Evolutionary conservation across 169 alveolate species (phyloP), one percentile per base, ranked within the genome.

Genomic region (Babesia sp.): DNA sequence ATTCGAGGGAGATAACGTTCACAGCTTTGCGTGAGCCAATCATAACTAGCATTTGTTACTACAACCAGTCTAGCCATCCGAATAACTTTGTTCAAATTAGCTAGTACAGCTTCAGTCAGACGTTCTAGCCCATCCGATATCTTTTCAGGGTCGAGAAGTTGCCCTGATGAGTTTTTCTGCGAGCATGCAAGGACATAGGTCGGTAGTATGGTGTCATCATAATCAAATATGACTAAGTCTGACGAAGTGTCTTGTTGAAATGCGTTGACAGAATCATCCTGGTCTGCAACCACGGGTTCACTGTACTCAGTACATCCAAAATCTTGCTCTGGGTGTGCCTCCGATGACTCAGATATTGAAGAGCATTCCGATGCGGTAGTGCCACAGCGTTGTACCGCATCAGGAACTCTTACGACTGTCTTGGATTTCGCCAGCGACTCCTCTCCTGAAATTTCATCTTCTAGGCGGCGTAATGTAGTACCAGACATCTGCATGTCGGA

Each of bases 31-130:
- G 53, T 60, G 48, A 92, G 81, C 96, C 96, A 92, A 45, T 92
- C 95, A 33, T 70, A 83, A 63, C 95, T 92, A 7, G 96, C 96
- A 68, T 91, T 92, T 28, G 96, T 92, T n/a, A 92, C 95, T 33
- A 92, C 77, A 6, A 90, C 91, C 33, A 92, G 71, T 31, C 81
- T 83, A 9, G 91, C 95, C 55, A 76, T 79, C 36, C 64, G 66
- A 34, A 76, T 36, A 54, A 93, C 92, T 31, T 71, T 67, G 42
- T 68, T 69, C 45, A 92, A 59, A 29, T 93, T 92, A n/a, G 84
- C 73, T 44, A 90, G 56, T 11, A 84, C 91, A 0, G 77, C 84
- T 26, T 70, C 83, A 41, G 91, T 78, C 53, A 92, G 87, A 41
- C 91, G 87, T 26, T 77, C 75, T 54, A 92, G 89, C 31, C 74